A percentile compares a stretch with the other conserved stretches of the same genome.
These are phyloP conservation scores for Neurospora tetraspora DNA, from an alignment of 495 filamentous ascomycete genomes.

Conservation along the genomic window DNA sequence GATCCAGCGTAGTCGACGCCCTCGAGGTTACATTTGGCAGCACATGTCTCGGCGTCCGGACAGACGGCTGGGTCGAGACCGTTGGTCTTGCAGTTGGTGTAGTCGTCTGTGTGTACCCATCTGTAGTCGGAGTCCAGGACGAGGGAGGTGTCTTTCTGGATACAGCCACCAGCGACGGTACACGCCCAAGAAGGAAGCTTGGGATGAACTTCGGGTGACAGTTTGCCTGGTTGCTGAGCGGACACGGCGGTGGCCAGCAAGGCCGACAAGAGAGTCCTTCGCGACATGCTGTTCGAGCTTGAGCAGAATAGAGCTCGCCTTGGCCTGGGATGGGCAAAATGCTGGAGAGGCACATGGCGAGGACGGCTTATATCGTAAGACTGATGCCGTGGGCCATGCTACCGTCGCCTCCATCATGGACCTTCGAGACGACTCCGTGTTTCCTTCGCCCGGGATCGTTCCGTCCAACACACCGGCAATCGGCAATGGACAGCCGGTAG, in stretches of 20 bases:
- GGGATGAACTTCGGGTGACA: conserved; percentile 33
- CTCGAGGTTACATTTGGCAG: conserved; percentile 49
- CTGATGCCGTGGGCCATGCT: too few relatives aligned
- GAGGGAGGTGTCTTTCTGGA: conserved; percentile 37
- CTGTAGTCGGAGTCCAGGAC: conserved; percentile 58
- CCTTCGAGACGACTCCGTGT: background rate
- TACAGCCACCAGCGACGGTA: conserved; percentile 39
- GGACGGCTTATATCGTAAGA: background rate
- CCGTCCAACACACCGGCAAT: background rate
- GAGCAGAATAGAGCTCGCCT: background rate
- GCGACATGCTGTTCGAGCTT: background rate
- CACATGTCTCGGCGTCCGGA: conserved; percentile 42
- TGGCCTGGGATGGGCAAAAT: background rate
- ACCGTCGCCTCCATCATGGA: background rate
- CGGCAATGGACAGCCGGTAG: background rate
- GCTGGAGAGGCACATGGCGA: background rate
- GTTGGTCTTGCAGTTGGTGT: conserved; percentile 50
- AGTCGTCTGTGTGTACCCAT: conserved; percentile 43
- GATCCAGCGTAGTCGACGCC: conserved; percentile 51
- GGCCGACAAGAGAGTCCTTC: background rate
- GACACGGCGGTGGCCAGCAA: conserved; percentile 1
- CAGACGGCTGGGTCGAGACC: conserved; percentile 45
- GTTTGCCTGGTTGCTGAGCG: conserved; percentile 11
- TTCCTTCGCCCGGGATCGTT: background rate
- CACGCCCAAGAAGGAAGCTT: conserved; percentile 45